Evolutionary conservation across 805 yeast species (phyloP).

Genomic region (Ascoidea asiatica): DNA sequence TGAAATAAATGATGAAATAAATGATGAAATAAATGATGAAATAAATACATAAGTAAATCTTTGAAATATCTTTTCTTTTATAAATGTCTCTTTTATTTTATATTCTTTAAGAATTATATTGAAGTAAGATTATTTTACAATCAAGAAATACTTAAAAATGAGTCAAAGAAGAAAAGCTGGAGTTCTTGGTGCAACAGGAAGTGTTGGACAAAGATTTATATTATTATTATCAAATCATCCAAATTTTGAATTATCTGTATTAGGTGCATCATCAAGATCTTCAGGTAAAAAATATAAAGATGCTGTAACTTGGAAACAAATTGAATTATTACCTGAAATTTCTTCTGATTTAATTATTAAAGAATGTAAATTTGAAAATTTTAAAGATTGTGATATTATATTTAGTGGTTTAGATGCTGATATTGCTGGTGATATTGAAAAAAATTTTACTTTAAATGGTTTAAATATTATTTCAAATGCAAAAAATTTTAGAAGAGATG

Average conservation of each 20-base stretch:
- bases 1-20: no score
- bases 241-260: constrained; percentile 66
- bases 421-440: constrained; percentile 86
- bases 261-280: constrained; percentile 90
- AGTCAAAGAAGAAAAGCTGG: constrained; percentile 39
- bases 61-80: no score
- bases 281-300: constrained; percentile 81
- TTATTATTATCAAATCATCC: constrained; percentile 78
- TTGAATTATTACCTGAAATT: constrained; percentile 58
- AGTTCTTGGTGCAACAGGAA: constrained; percentile 95
- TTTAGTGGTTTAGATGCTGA: constrained; percentile 92
- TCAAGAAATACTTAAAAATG: constrained; percentile 11
- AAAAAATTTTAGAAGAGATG: constrained; percentile 83
- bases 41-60: no score
- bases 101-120: no score
- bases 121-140: no score
- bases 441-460: constrained; percentile 70
- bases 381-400: constrained; percentile 84
- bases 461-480: constrained; percentile 86
- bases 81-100: no score
- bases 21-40: no score
- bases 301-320: constrained; percentile 92
- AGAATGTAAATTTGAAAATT: constrained; percentile 66
- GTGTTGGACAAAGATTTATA: constrained; percentile 94
- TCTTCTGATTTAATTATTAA: constrained; percentile 53